Evolutionary conservation across 352 stramenopile genomes (phyloP), one percentile per base, ranked within the genome.

Genomic region (Phytophthora cryptogea): DNA sequence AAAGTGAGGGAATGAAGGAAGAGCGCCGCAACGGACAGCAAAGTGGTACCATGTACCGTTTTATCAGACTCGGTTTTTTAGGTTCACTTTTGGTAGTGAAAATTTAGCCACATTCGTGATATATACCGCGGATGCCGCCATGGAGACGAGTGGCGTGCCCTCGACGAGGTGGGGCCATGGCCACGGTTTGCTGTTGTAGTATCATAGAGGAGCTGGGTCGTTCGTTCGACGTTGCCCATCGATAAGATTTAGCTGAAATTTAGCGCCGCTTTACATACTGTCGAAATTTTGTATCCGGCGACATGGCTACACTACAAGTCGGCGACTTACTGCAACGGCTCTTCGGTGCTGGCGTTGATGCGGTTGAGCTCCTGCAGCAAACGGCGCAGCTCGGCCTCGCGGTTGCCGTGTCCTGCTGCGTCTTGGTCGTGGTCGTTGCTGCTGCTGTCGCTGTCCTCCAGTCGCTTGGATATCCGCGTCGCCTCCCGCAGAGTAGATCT

Each of bases 351-450:
- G 13, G 30, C 17, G n/a, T 62, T 68, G 49, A 73, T 51, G 3
- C 48, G 51, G 28, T 75, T 69, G 8, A 84, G 60, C 32, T 84
- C 57, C 16, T 57, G 57, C n/a, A 84, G 53, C 20, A 86, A 40
- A 17, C 74, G 51, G 17, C 66, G 71, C 30, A 86, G 44, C 32
- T 80, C 63, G 1, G 57, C 60, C 42, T 86, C 73, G 0, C 73
- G 68, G 30, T 65, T 63, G 10, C 45, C 32, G 5, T 42, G 6
- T 23, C 17, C 43, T 28, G 9, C 8, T n/a, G 9, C 4, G 28
- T 30, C n/a, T 16, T 6, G 20, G 31, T 30, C n/a, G 23, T 6
- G 20, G 31, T 23, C 39, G 13, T 42, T 42, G 8, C 36, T 43
- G 16, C 44, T 43, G 16, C 36, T 20, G n/a, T 36, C 32, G n/a